phyloP scores from a whole-genome alignment of 208 protist genomes.

The Leishmania turanica region DNA sequence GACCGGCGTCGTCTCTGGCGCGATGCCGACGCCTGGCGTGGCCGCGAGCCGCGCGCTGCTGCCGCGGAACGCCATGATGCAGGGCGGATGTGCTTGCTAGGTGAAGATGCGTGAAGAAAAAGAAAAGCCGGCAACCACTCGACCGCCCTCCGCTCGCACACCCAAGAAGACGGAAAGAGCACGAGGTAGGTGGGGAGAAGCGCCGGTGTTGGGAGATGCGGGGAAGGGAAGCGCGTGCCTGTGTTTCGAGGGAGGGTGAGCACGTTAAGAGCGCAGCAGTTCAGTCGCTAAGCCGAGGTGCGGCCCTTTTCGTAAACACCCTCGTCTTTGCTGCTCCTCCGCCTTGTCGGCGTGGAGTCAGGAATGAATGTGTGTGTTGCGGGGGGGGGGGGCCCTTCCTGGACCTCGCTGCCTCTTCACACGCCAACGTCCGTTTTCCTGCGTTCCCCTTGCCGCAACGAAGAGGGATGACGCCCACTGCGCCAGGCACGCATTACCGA shows the following conservation, averaged over 20 bases:
- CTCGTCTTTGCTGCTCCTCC: not conserved
- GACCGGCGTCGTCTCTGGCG: conserved; percentile 88
- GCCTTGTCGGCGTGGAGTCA: not conserved
- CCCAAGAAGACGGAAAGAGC: not conserved
- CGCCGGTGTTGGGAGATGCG: not conserved
- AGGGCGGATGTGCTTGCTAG: not conserved
- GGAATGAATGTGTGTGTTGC: not conserved
- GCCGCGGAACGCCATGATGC: conserved; percentile 35
- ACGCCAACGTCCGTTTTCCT: not conserved
- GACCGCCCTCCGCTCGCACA: not conserved
- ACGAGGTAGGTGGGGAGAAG: not conserved
- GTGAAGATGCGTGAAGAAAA: not conserved
- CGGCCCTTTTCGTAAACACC: not conserved
- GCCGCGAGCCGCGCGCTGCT: conserved; percentile 50
- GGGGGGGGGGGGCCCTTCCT: not conserved
- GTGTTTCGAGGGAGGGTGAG: not conserved
- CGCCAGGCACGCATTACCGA: not conserved
- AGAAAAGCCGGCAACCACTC: not conserved
- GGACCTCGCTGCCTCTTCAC: not conserved
- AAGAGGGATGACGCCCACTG: not conserved
- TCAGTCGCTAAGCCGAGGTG: not conserved
- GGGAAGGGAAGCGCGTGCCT: not conserved
- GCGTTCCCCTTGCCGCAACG: not conserved
- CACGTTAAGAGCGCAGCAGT: not conserved
- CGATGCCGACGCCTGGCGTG: conserved; percentile 81